A percentile compares a stretch with the other conserved stretches of the same genome.
phyloP scores from a whole-genome alignment of 2,329 filamentous ascomycete species.

The Trichoderma citrinoviride region DNA sequence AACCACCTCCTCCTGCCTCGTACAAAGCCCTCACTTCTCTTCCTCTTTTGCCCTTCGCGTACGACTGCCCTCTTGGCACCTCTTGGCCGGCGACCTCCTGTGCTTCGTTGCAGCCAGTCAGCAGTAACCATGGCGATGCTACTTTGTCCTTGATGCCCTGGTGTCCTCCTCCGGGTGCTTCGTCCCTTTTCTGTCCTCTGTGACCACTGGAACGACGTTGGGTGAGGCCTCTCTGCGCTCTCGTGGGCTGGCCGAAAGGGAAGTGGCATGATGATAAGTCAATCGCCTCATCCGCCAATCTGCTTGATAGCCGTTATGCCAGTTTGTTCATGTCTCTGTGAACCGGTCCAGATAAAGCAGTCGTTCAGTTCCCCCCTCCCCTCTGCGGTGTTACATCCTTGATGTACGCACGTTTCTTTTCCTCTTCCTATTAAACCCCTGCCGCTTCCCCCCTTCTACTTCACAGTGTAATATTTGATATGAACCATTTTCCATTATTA shows the following conservation, averaged over 20 bases:
- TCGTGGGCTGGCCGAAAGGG: not conserved
- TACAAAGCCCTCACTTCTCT: slow-evolving; percentile 6
- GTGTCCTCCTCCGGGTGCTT: slow-evolving; percentile 12
- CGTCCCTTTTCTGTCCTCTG: slow-evolving; percentile 14
- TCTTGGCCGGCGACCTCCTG: slow-evolving; percentile 11
- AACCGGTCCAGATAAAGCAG: slow-evolving; percentile 1
- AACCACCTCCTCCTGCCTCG: slow-evolving; percentile 15
- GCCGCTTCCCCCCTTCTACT: not conserved
- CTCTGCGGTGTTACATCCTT: slow-evolving; percentile 10
- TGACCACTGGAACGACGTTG: not conserved
- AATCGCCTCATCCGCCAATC: not conserved
- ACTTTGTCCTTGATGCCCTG: slow-evolving; percentile 7
- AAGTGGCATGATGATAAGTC: not conserved
- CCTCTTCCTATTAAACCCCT: not conserved
- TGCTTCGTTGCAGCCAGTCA: slow-evolving; percentile 22
- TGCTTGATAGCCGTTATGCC: not conserved
- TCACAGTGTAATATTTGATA: not conserved
- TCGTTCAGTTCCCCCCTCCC: not conserved
- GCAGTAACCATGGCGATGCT: slow-evolving; percentile 11
- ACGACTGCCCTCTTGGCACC: slow-evolving; percentile 18
- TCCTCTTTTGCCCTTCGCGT: slow-evolving; percentile 12
- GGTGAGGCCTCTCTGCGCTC: slow-evolving; percentile 12
- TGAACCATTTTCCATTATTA: not conserved
- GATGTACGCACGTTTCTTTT: not conserved
- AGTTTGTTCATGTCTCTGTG: slow-evolving; percentile 1